Evolutionary conservation across 2,329 filamentous ascomycete species (phyloP).

Genomic region (Coleophoma cylindrospora): DNA sequence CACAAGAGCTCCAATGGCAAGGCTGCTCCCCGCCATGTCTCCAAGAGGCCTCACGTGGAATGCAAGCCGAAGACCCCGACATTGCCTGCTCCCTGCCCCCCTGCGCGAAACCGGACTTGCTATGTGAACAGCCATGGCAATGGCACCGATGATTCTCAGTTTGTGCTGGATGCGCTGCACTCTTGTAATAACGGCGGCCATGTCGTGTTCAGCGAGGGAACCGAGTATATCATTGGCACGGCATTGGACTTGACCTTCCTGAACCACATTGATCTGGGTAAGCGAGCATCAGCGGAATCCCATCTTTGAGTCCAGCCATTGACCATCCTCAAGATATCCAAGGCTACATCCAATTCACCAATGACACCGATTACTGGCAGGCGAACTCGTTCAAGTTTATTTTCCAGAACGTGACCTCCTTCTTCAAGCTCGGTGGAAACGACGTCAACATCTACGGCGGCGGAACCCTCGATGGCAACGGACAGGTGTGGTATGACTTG

Average conservation of each 20-base stretch:
- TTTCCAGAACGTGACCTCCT: constrained; percentile 63
- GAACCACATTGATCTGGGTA: constrained; percentile 56
- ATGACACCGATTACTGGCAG: constrained; percentile 67
- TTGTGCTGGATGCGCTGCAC: constrained; percentile 49
- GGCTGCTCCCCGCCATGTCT: constrained; percentile 12
- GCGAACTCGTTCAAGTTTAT: constrained; percentile 56
- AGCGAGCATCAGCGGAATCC: background rate
- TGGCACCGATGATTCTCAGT: constrained; percentile 28
- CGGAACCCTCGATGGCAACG: constrained; percentile 58
- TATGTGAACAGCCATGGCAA: constrained; percentile 22
- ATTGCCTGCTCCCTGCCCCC: constrained; percentile 10
- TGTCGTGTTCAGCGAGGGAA: constrained; percentile 47
- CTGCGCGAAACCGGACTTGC: constrained; percentile 15
- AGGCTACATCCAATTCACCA: constrained; percentile 56
- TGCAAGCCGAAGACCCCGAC: constrained; percentile 16
- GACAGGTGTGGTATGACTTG: constrained; percentile 53
- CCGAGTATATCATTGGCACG: constrained; percentile 57
- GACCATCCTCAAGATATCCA: constrained; percentile 40
- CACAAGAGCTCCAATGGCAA: constrained; percentile 5
- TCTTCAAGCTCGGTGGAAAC: constrained; percentile 61
- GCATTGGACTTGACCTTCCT: constrained; percentile 62
- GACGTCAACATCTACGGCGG: constrained; percentile 66
- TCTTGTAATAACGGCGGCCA: constrained; percentile 57
- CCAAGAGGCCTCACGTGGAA: constrained; percentile 15
- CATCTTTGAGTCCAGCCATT: background rate